Conservation (phyloP, 2,329 filamentous ascomycete species). For the Emmonsiellopsis sp. region DNA sequence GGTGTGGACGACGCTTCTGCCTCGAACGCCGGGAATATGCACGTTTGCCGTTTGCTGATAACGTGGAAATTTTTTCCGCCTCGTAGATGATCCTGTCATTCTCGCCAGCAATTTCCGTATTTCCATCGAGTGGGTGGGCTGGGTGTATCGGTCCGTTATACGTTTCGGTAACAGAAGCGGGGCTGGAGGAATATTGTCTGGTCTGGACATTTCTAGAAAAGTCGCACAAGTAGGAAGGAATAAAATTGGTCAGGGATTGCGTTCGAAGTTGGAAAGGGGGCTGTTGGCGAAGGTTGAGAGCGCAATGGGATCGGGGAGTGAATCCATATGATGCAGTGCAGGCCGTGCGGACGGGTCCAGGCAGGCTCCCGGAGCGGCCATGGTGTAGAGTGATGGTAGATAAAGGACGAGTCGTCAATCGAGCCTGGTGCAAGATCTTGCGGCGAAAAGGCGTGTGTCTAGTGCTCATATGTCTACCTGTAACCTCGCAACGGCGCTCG, state of each 20-base stretch:
- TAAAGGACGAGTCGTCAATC: background rate
- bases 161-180: background rate
- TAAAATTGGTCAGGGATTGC: background rate
- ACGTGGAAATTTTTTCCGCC: background rate
- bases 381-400: background rate
- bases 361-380: background rate
- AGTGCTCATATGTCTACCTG: background rate
- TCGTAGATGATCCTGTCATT: background rate
- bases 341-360: background rate
- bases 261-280: background rate
- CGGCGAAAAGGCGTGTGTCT: background rate
- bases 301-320: background rate
- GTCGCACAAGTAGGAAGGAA: background rate
- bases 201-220: background rate
- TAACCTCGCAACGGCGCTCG: background rate
- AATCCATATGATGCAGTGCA: background rate
- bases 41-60: too few relatives aligned
- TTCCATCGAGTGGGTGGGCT: background rate
- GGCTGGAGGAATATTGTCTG: background rate
- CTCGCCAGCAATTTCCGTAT: background rate
- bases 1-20: too few relatives aligned
- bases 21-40: too few relatives aligned
- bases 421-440: background rate
- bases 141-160: background rate
- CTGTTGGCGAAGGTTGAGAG: background rate